Base-by-base conservation (phyloP, 2,329 filamentous ascomycete genomes). In the Teratosphaeria epicoccoides region DNA sequence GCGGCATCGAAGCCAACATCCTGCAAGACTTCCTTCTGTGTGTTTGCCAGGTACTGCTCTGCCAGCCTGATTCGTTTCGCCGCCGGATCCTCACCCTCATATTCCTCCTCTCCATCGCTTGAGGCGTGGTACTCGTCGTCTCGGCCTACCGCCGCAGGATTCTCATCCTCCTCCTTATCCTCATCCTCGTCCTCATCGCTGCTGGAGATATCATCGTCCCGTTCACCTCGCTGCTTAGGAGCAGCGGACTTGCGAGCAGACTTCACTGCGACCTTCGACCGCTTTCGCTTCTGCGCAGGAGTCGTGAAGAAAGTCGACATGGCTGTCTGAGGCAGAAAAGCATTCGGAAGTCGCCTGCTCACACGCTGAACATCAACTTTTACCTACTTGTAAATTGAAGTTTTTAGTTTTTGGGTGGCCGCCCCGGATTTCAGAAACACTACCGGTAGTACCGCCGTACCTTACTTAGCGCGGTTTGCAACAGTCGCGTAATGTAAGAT, bases 281-380 rank as follows among this genome's bases (percentile, higher is more conserved):
- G 79, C 78, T 97, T 97, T 74, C 87, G 88, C 66, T 91, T 85
- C 48, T 86, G 85, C 40, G 86, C 85, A 5, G 93, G 89, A 37
- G 85, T 76, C 49, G 90, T 95, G 72, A 98, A 98, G 72, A 97
- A 98, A 37, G 90, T 95, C 64, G 91, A 95, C 90, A 95, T 94
- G 43, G 50, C 37, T 40, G 14, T 20, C 33, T 40, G 33, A 20
- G 33, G 14, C 2, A 17, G 14, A n/a, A n/a, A n/a, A n/a, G n/a
- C n/a, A n/a, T n/a, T n/a, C n/a, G n/a, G n/a, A n/a, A n/a, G n/a
- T 40, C 33, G 14, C 20, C n/a, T 17, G n/a, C 20, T 40, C 33
- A 40, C 33, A 22, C 20, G 33, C n/a, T 7, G 33, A 7, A 40
- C 6, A 7, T 40, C n/a, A 20, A 40, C n/a, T n/a, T n/a, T n/a